These are phyloP conservation scores for Omphalotus olearius DNA, from an alignment of 1,284 basidiomycete genomes.

Conservation along the genomic window DNA sequence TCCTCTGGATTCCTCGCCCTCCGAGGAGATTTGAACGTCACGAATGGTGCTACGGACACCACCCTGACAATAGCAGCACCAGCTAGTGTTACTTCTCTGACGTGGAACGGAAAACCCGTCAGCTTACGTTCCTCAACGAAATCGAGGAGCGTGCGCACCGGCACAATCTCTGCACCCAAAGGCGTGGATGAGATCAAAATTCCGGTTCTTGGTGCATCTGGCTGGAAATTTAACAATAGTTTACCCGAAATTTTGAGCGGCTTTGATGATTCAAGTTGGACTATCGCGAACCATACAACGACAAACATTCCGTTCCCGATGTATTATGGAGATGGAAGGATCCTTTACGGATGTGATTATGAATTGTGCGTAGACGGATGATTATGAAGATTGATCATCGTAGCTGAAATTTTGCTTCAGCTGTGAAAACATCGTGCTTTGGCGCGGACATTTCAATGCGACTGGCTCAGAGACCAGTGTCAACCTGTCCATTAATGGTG, in stretches of 20 bases:
- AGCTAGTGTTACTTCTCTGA: conserved; percentile 41
- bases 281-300: conserved; percentile 59
- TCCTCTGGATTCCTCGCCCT: conserved; percentile 34
- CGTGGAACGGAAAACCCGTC: conserved; percentile 66
- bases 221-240: conserved; percentile 70
- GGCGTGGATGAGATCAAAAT: neutral
- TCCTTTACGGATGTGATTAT: conserved; percentile 80
- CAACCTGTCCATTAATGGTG: conserved; percentile 75
- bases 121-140: conserved; percentile 19
- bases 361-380: conserved; percentile 54
- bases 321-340: conserved; percentile 66
- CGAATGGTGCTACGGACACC: conserved; percentile 23
- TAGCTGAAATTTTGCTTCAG: conserved; percentile 29
- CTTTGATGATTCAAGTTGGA: conserved; percentile 65
- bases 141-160: neutral
- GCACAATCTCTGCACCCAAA: neutral
- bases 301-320: conserved; percentile 70
- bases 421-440: conserved; percentile 75
- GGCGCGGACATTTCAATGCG: conserved; percentile 74
- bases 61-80: conserved; percentile 51
- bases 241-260: conserved; percentile 57
- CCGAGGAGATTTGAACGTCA: conserved; percentile 41
- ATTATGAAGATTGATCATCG: neutral
- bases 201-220: conserved; percentile 28
- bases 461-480: conserved; percentile 55